Conservation (phyloP, 345 rosid genomes). For the Erodium maritimum region DNA sequence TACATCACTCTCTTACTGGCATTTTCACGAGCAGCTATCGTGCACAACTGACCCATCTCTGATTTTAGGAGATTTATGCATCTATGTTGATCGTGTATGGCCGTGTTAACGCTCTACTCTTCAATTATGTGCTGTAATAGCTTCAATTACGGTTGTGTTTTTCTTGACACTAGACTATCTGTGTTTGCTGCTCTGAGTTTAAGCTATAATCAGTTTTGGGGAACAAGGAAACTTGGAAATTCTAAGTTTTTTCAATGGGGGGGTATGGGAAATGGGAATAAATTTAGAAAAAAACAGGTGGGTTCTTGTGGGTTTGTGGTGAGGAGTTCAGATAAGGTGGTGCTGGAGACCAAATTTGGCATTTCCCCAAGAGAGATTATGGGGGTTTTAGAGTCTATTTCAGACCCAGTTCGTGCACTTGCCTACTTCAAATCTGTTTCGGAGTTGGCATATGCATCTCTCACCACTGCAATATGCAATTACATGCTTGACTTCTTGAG, state of each 20-base stretch:
- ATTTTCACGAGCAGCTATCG: not conserved
- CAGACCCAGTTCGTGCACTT: conserved; percentile 46
- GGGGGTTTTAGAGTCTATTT: conserved; percentile 33
- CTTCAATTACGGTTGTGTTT: conserved; percentile 17
- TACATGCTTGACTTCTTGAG: conserved; percentile 69
- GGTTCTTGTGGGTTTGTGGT: conserved; percentile 23
- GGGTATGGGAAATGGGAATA: conserved; percentile 25
- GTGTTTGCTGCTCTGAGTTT: conserved; percentile 12
- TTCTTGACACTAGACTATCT: conserved; percentile 13
- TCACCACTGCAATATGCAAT: conserved; percentile 63
- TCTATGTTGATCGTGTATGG: conserved; percentile 15
- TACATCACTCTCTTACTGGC: not conserved
- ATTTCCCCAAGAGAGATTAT: conserved; percentile 39
- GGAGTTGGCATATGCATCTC: conserved; percentile 30
- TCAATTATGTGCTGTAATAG: conserved; percentile 27
- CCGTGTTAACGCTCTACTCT: conserved; percentile 32
- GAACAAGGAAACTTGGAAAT: conserved; percentile 21
- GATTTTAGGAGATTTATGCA: not conserved
- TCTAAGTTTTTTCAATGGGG: conserved; percentile 19
- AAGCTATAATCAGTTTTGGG: conserved; percentile 7
- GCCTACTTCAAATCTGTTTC: conserved; percentile 56
- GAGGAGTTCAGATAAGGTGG: conserved; percentile 18
- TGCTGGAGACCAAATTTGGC: conserved; percentile 19
- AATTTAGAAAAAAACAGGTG: conserved; percentile 20
- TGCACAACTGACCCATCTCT: not conserved